phyloP scores from a whole-genome alignment of 2,329 filamentous ascomycete genomes.

The Penicillium psychrosexuale region DNA sequence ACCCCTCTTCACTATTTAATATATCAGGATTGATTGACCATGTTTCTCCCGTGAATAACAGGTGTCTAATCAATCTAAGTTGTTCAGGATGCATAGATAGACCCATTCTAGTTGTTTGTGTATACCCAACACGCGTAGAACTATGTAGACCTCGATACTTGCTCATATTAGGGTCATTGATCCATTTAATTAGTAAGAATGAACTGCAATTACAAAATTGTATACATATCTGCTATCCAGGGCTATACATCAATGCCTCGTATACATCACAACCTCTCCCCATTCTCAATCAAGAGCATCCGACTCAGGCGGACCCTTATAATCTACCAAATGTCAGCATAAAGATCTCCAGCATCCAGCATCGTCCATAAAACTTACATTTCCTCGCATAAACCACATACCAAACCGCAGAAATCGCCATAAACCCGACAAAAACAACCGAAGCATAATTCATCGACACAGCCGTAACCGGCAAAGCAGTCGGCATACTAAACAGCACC shows the following conservation, averaged over 20 bases:
- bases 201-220: neutral
- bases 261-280: neutral
- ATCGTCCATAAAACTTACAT: constrained; percentile 36
- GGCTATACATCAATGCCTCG: neutral
- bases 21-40: too few species aligned
- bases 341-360: neutral
- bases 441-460: constrained; percentile 57
- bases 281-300: constrained; percentile 16
- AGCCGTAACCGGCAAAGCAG: constrained; percentile 51
- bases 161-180: too few species aligned
- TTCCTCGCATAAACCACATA: constrained; percentile 52
- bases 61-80: too few species aligned
- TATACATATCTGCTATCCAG: neutral
- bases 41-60: too few species aligned
- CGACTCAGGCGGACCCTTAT: constrained; percentile 35
- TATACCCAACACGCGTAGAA: too few species aligned
- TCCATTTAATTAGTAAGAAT: neutral
- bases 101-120: too few species aligned
- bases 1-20: too few species aligned
- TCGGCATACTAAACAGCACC: constrained; percentile 55
- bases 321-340: constrained; percentile 19
- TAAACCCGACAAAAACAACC: constrained; percentile 57
- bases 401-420: constrained; percentile 50
- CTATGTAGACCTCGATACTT: too few species aligned
- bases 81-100: too few species aligned